Percentiles rank a stretch among this genome's conserved stretches.
phyloP scores from a whole-genome alignment of 2,329 filamentous ascomycete species.

The Fusarium acutatum region DNA sequence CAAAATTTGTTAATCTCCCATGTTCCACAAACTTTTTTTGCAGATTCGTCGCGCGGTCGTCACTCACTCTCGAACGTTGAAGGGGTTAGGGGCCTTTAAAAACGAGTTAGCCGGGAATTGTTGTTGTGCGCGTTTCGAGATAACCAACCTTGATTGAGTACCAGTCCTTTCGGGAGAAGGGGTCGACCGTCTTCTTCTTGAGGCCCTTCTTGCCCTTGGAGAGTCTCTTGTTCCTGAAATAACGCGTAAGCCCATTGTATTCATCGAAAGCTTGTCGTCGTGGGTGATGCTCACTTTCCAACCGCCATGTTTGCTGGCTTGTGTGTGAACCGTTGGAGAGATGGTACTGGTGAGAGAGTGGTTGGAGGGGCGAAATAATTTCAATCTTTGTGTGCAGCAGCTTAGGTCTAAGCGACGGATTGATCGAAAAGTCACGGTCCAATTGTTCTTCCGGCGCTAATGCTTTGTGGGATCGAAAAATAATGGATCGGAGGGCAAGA shows the following conservation, averaged over 20 bases:
- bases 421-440: constrained; percentile 39
- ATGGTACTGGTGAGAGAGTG: constrained; percentile 52
- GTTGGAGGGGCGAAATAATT: constrained; percentile 54
- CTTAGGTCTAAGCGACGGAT: constrained; percentile 53
- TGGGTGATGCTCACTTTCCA: constrained; percentile 61
- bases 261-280: constrained; percentile 2
- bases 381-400: constrained; percentile 52
- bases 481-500: constrained; percentile 27
- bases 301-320: constrained; percentile 67
- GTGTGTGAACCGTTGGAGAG: constrained; percentile 54
- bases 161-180: constrained; percentile 99
- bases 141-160: constrained; percentile 86
- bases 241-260: constrained; percentile 36
- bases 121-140: not conserved
- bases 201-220: constrained; percentile 99
- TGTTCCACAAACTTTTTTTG: constrained; percentile 20
- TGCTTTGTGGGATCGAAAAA: constrained; percentile 19
- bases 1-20: constrained; percentile 39
- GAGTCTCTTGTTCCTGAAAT: constrained; percentile 95
- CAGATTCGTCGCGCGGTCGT: constrained; percentile 33
- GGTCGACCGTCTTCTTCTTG: constrained; percentile 99
- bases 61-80: constrained; percentile 95
- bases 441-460: constrained; percentile 43
- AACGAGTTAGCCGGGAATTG: constrained; percentile 27
- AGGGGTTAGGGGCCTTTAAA: constrained; percentile 86